These are phyloP conservation scores for Aspergillus fijiensis DNA, from an alignment of 2,329 filamentous ascomycete genomes.

Conservation along the genomic window DNA sequence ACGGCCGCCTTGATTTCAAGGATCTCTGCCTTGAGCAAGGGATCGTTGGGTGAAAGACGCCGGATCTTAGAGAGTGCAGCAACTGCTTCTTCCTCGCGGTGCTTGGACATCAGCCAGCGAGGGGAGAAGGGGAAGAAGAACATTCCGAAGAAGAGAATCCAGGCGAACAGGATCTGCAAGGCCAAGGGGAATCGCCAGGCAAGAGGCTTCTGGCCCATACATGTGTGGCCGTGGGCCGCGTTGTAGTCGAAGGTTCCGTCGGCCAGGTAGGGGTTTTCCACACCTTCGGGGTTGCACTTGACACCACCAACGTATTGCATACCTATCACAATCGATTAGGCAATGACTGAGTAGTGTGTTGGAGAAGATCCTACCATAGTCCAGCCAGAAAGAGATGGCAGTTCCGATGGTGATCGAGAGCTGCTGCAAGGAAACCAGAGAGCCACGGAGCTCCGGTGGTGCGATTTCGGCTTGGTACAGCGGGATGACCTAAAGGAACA, in stretches of 20 bases:
- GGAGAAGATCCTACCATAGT: constrained; percentile 6
- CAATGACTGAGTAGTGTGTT: not conserved
- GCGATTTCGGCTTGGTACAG: constrained; percentile 46
- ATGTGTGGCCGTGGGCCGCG: constrained; percentile 9
- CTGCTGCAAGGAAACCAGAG: constrained; percentile 65
- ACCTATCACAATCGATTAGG: not conserved
- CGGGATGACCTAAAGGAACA: constrained; percentile 22
- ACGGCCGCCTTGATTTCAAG: constrained; percentile 81
- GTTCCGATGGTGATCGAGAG: constrained; percentile 59
- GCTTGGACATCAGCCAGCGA: constrained; percentile 71
- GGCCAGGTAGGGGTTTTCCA: constrained; percentile 9
- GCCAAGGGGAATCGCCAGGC: constrained; percentile 50
- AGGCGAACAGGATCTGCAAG: constrained; percentile 61
- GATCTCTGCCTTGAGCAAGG: constrained; percentile 71
- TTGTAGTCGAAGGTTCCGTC: constrained; percentile 13
- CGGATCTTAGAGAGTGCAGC: constrained; percentile 57
- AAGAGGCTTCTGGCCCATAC: constrained; percentile 56
- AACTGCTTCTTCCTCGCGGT: constrained; percentile 66
- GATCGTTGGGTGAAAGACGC: constrained; percentile 57
- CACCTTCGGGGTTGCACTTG: constrained; percentile 14
- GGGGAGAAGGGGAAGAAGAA: constrained; percentile 80
- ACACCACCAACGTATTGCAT: constrained; percentile 58
- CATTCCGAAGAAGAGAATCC: constrained; percentile 68
- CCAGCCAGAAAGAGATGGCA: constrained; percentile 26
- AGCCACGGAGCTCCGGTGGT: constrained; percentile 65